phyloP scores from a whole-genome alignment of 257 asterid genomes.

The Ocimum tenuiflorum region DNA sequence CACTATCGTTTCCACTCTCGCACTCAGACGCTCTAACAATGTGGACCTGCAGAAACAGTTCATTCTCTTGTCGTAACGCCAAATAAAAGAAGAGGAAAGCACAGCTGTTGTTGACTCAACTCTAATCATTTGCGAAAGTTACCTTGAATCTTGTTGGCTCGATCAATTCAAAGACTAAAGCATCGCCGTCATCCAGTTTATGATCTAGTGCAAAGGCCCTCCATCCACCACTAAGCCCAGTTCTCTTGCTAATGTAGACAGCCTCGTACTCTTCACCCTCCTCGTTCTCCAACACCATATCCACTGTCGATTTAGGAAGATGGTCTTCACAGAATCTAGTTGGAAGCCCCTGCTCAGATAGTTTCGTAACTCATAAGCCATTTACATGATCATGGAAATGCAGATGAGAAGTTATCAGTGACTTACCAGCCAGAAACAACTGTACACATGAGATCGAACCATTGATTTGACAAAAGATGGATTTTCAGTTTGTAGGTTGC shows the following conservation, averaged over 20 bases:
- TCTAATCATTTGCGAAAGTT: background rate
- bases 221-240: constrained; percentile 94
- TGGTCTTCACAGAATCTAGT: constrained; percentile 47
- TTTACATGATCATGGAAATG: too few relatives aligned
- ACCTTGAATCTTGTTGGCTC: constrained; percentile 82
- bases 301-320: constrained; percentile 52
- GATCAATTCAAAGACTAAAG: constrained; percentile 62
- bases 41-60: constrained; percentile 41
- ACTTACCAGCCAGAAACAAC: constrained; percentile 96
- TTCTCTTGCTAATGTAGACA: constrained; percentile 55
- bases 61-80: background rate
- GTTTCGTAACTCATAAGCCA: background rate
- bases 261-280: constrained; percentile 54
- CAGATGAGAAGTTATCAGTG: too few relatives aligned
- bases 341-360: constrained; percentile 64
- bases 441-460: constrained; percentile 90
- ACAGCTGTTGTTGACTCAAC: too few relatives aligned
- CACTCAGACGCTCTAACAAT: constrained; percentile 44
- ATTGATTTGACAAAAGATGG: constrained; percentile 77
- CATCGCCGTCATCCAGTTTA: constrained; percentile 87
- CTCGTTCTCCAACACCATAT: constrained; percentile 55
- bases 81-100: too few relatives aligned
- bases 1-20: constrained; percentile 7
- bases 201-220: constrained; percentile 85
- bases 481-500: constrained; percentile 44